These are phyloP conservation scores for Agrocybe praecox DNA, from an alignment of 768 basidiomycete species.

Conservation along the genomic window DNA sequence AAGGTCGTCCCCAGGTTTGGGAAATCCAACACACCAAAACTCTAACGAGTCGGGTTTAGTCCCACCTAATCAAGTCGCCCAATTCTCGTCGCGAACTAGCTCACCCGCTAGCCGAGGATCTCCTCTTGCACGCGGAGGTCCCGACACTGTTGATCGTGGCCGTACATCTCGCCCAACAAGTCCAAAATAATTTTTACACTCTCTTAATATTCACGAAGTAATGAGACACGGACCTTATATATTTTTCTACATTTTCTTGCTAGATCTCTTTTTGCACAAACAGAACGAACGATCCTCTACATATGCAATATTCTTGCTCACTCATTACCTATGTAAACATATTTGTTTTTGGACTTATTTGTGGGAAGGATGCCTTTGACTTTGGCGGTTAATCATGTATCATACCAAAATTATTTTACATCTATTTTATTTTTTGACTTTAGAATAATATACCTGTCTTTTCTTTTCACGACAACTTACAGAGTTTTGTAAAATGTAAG, in stretches of 20 bases:
- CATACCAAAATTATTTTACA: conserved; percentile 9
- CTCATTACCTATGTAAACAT: conserved; percentile 18
- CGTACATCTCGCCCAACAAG: conserved; percentile 24
- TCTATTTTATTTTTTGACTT: not conserved
- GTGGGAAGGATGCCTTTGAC: conserved; percentile 3
- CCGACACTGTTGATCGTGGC: conserved; percentile 20
- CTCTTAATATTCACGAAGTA: conserved; percentile 3
- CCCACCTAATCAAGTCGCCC: conserved; percentile 41
- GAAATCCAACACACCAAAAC: conserved; percentile 23
- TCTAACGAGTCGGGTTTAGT: conserved; percentile 35
- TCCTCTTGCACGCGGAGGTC: conserved; percentile 40
- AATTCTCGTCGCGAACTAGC: conserved; percentile 47
- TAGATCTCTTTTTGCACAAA: conserved; percentile 7
- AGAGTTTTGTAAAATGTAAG: too few species aligned
- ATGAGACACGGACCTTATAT: conserved; percentile 5
- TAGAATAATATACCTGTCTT: not conserved
- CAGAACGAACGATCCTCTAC: not conserved
- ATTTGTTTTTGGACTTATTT: conserved; percentile 10
- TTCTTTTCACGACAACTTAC: not conserved
- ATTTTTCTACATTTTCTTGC: conserved; percentile 5
- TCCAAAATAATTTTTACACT: conserved; percentile 18
- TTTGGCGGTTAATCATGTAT: conserved; percentile 10
- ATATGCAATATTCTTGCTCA: conserved; percentile 6
- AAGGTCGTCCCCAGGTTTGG: conserved; percentile 46
- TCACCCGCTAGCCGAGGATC: conserved; percentile 57